phyloP scores from a whole-genome alignment of 768 basidiomycete species.

The Mrakia blollopis region DNA sequence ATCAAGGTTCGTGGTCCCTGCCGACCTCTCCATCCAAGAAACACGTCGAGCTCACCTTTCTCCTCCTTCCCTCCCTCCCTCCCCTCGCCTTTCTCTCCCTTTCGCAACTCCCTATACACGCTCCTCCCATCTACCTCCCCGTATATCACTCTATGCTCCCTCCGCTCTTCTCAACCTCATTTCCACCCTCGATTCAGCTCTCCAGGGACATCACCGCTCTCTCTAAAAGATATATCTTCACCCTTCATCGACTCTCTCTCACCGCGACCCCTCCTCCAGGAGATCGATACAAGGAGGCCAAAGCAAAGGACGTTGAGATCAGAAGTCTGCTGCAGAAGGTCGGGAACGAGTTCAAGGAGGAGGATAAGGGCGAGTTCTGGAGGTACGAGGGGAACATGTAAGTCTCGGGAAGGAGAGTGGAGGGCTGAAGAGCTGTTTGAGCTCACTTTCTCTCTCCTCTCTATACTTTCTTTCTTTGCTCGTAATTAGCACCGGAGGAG shows the following conservation, averaged over 20 bases:
- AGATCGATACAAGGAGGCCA: constrained; percentile 37
- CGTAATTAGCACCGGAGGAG: constrained; percentile 48
- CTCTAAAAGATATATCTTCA: neutral
- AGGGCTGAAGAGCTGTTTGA: neutral
- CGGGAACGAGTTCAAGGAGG: constrained; percentile 42
- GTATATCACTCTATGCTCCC: too few relatives aligned
- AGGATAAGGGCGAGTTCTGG: constrained; percentile 55
- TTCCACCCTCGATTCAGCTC: too few relatives aligned
- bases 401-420: constrained; percentile 39
- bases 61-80: too few relatives aligned
- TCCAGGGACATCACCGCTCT: too few relatives aligned
- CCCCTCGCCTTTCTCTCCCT: too few relatives aligned
- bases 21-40: neutral
- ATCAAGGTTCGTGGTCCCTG: constrained; percentile 60
- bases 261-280: neutral
- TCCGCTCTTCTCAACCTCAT: too few relatives aligned
- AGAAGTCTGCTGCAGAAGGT: constrained; percentile 60
- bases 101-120: too few relatives aligned
- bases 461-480: neutral
- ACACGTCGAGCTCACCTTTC: neutral
- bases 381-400: constrained; percentile 55
- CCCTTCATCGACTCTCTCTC: constrained; percentile 33
- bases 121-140: too few relatives aligned
- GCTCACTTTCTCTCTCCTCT: neutral
- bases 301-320: constrained; percentile 63